These are phyloP conservation scores for Rhazya stricta DNA, from an alignment of 257 asterid genomes.

Conservation along the genomic window DNA sequence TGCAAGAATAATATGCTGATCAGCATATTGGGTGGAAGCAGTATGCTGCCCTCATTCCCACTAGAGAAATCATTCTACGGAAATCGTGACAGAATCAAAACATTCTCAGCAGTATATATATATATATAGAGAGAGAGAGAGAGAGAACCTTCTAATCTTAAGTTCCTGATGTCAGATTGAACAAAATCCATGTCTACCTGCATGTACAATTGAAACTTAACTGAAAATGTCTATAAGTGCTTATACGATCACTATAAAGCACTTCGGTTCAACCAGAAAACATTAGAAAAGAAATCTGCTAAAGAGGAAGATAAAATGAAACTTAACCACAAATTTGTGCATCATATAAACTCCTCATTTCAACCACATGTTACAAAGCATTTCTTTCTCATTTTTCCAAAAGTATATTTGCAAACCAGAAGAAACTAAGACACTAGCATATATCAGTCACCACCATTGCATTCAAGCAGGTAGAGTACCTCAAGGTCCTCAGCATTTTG, in stretches of 20 bases:
- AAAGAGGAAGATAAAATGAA: not conserved
- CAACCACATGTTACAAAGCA: not conserved
- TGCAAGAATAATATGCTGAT: not conserved
- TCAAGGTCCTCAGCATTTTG: constrained; percentile 80
- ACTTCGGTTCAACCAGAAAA: not conserved
- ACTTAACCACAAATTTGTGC: not conserved
- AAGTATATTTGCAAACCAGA: not conserved
- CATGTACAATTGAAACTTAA: constrained; percentile 23
- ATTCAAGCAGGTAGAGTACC: constrained; percentile 33
- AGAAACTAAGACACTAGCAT: not conserved
- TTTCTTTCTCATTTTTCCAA: not conserved
- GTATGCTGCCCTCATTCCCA: not conserved
- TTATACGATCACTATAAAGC: not conserved
- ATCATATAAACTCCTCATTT: not conserved
- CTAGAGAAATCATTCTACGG: not conserved
- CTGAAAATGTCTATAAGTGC: not conserved
- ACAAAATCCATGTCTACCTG: constrained; percentile 76
- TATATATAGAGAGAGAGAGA: constrained; percentile 1
- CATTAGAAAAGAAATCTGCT: not conserved
- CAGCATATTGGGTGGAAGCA: not conserved
- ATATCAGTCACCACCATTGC: not conserved
- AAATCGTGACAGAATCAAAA: not conserved
- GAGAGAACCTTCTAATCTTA: constrained; percentile 55
- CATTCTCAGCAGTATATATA: not conserved
- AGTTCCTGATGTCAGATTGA: constrained; percentile 61